These are phyloP conservation scores for Periconia macrospinosa DNA, from an alignment of 2,329 filamentous ascomycete genomes.

Conservation along the genomic window DNA sequence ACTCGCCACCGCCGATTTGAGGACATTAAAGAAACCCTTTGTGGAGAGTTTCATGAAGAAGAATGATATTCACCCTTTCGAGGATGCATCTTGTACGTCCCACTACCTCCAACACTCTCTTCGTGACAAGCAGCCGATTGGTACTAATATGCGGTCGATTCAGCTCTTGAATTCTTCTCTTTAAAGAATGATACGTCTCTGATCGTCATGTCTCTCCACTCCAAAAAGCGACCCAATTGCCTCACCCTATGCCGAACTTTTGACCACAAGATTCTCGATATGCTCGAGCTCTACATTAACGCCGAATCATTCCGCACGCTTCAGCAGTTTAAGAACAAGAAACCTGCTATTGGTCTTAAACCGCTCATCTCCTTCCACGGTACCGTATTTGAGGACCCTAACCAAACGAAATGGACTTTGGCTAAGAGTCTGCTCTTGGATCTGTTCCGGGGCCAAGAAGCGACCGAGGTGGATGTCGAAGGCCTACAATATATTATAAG, in stretches of 20 bases:
- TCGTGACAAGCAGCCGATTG: neutral
- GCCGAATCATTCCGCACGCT: slow-evolving; percentile 70
- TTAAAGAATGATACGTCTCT: slow-evolving; percentile 93
- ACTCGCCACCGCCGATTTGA: slow-evolving; percentile 81
- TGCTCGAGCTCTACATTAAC: slow-evolving; percentile 88
- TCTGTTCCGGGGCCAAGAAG: slow-evolving; percentile 83
- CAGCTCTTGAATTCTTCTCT: slow-evolving; percentile 84
- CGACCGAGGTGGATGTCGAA: slow-evolving; percentile 87
- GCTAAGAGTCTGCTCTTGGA: slow-evolving; percentile 87
- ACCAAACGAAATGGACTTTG: slow-evolving; percentile 76
- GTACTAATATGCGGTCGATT: neutral
- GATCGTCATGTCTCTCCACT: slow-evolving; percentile 80
- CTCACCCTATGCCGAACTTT: slow-evolving; percentile 84
- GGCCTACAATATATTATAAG: slow-evolving; percentile 89
- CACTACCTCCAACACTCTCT: neutral
- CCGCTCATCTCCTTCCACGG: slow-evolving; percentile 92
- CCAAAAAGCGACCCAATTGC: slow-evolving; percentile 94
- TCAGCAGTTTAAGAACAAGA: slow-evolving; percentile 69
- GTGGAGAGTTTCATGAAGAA: slow-evolving; percentile 95
- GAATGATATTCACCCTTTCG: slow-evolving; percentile 93
- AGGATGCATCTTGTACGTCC: slow-evolving; percentile 67
- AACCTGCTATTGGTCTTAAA: slow-evolving; percentile 74
- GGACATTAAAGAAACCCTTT: slow-evolving; percentile 80
- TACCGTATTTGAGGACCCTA: slow-evolving; percentile 81
- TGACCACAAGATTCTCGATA: slow-evolving; percentile 85